Evolutionary conservation across 2,329 filamentous ascomycete genomes (phyloP).

Genomic region (Sclerotinia borealis): DNA sequence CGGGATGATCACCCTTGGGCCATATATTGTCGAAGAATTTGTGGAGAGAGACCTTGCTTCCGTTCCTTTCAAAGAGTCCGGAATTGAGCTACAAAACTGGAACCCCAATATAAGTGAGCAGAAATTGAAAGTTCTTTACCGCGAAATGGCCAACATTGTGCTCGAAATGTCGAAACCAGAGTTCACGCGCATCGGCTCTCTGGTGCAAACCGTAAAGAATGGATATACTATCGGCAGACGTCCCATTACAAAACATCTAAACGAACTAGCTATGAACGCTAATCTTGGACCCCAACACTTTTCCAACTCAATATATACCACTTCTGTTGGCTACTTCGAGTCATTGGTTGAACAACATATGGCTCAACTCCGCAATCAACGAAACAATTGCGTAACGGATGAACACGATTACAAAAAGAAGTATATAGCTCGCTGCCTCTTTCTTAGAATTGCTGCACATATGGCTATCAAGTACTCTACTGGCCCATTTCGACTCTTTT

Average conservation of each 20-base stretch:
- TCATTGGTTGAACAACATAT: conserved; percentile 33
- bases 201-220: conserved; percentile 9
- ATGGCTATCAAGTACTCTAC: conserved; percentile 5
- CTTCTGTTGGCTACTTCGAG: conserved; percentile 16
- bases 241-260: conserved; percentile 20
- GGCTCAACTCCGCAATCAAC: conserved; percentile 29
- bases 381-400: not conserved
- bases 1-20: conserved; percentile 19
- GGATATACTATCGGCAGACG: conserved; percentile 12
- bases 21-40: conserved; percentile 36
- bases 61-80: conserved; percentile 24
- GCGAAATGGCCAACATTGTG: conserved; percentile 16
- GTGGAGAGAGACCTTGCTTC: conserved; percentile 18
- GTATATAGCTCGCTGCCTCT: not conserved
- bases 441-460: conserved; percentile 1
- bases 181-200: conserved; percentile 19
- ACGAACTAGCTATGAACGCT: conserved; percentile 18
- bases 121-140: conserved; percentile 13
- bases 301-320: conserved; percentile 14
- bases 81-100: conserved; percentile 25
- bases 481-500: conserved; percentile 27
- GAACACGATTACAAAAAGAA: not conserved
- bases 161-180: conserved; percentile 15
- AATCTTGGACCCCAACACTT: conserved; percentile 15
- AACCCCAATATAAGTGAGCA: conserved; percentile 26